Base-by-base conservation (phyloP, 768 basidiomycete species). In the Kwoniella heveanensis region DNA sequence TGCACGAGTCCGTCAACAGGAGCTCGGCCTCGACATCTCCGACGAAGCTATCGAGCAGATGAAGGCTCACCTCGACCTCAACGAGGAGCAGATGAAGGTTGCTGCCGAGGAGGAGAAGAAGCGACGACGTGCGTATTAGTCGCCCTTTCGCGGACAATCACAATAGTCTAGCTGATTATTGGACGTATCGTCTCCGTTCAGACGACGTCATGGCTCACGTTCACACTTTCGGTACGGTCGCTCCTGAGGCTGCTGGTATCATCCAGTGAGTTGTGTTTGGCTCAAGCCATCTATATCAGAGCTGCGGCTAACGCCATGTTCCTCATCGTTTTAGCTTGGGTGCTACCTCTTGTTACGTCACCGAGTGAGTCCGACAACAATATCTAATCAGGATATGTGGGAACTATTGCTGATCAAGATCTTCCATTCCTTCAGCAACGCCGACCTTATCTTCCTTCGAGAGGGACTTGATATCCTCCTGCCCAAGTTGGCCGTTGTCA, bases 141-240 rank as follows among this genome's bases (percentile, higher is more conserved):
- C 30, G 32, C 7, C 32, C 32, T 32, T 12, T 8, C 9, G 46
- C 39, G 19, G 6, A 9, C 19, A 44, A 44, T 51, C 39, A 15
- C 25, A 6, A 22, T 8, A 10, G 6, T 44, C 3, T 1, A 36
- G 60, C 65, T 66, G 52, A 70, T 53, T 22, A 70, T 53, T 22
- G 2, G 21, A 9, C 15, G 19, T 49, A 5, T 19, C 24, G 30
- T 26, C 5, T 19, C 1, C 17, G 15, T 7, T 26, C 39, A 79
- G 77, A 99, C 82, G 96, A 99, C 81, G 96, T 99, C 48, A 99
- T 99, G 96, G 96, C 96, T 0, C 96, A 99, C 76, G 96, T 99
- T 48, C 92, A 98, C 82, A 96, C 94, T 2, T 99, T 97, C 78
- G 94, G 94, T 5, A 85, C 84, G 49, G 89, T 94, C 56, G 94